phyloP scores from a whole-genome alignment of 495 filamentous ascomycete species.

The Aspergillus sparsus region DNA sequence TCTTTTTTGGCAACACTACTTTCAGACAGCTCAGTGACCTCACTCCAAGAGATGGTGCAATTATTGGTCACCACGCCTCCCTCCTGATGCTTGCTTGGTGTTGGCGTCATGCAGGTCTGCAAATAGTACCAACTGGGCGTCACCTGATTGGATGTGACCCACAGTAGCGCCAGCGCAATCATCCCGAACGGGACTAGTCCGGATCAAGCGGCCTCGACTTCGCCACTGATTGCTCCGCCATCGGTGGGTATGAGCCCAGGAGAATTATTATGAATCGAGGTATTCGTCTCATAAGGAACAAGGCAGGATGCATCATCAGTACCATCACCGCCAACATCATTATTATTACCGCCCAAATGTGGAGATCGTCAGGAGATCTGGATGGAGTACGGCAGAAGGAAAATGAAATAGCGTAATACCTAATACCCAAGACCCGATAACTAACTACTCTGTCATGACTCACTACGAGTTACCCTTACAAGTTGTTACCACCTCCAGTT shows the following conservation, averaged over 20 bases:
- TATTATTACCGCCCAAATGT: background rate
- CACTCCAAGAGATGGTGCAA: conserved; percentile 25
- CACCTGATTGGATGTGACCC: conserved; percentile 32
- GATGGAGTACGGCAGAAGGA: background rate
- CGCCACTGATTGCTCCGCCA: conserved; percentile 33
- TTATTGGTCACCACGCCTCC: conserved; percentile 36
- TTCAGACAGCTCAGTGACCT: conserved; percentile 13
- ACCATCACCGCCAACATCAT: background rate
- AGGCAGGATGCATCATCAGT: conserved; percentile 15
- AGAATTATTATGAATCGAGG: conserved; percentile 6
- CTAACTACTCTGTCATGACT: too few species aligned
- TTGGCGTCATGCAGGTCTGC: conserved; percentile 44
- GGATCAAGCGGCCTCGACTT: conserved; percentile 21
- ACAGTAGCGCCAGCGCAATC: conserved; percentile 33
- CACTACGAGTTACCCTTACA: too few species aligned
- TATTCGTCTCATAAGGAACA: too few species aligned
- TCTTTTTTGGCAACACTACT: background rate
- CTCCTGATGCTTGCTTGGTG: conserved; percentile 21
- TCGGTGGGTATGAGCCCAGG: conserved; percentile 31
- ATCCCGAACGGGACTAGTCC: conserved; percentile 32
- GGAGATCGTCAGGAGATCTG: background rate
- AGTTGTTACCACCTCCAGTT: too few species aligned
- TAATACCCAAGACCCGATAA: background rate
- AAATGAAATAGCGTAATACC: background rate
- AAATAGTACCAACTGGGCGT: conserved; percentile 34